Evolutionary conservation across 2,329 filamentous ascomycete species (phyloP).

Genomic region (Penicillium sp.): DNA sequence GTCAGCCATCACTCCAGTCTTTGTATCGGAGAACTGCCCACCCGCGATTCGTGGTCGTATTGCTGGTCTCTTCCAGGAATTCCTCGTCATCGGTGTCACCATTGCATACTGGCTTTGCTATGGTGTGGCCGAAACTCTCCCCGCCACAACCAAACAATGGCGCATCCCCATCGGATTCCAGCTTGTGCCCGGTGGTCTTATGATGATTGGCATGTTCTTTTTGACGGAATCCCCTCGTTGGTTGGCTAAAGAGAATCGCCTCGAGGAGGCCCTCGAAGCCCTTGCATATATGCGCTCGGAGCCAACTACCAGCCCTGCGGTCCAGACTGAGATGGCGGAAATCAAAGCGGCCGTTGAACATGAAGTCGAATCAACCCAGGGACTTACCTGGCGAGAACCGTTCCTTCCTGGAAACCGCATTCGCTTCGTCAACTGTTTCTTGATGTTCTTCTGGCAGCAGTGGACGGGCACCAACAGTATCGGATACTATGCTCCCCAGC

Average conservation of each 20-base stretch:
- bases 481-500: constrained; percentile 38
- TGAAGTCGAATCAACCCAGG: constrained; percentile 56
- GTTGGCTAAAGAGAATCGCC: constrained; percentile 72
- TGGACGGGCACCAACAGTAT: constrained; percentile 89
- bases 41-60: constrained; percentile 56
- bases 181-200: constrained; percentile 66
- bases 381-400: constrained; percentile 62
- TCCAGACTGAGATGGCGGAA: constrained; percentile 76
- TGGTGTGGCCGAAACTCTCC: constrained; percentile 35
- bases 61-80: constrained; percentile 58
- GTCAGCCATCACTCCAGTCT: background rate
- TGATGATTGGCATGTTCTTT: constrained; percentile 44
- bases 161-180: constrained; percentile 79
- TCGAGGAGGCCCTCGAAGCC: constrained; percentile 60
- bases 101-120: constrained; percentile 52
- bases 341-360: constrained; percentile 84
- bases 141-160: constrained; percentile 49
- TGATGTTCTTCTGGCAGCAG: constrained; percentile 74
- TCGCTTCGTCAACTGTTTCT: constrained; percentile 65
- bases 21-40: constrained; percentile 27
- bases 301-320: constrained; percentile 65
- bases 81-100: constrained; percentile 45
- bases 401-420: constrained; percentile 56
- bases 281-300: constrained; percentile 72
- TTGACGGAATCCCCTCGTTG: constrained; percentile 84